Evolutionary conservation across 1,139 yeast genomes (phyloP).

Genomic region (Kurtzmaniella natalensis): DNA sequence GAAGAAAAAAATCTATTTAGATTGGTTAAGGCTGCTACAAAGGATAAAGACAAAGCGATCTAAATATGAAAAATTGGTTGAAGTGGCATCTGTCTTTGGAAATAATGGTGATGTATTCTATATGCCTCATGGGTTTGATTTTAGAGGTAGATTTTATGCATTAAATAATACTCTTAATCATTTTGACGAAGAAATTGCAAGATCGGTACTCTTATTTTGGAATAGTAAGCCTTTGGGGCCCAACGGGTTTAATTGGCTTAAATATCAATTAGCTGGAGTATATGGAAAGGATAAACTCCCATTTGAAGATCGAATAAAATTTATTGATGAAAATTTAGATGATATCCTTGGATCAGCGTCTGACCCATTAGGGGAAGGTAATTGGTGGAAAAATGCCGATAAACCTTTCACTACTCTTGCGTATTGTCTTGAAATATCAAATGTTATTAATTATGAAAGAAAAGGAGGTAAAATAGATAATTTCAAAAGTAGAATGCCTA

Average conservation of each 20-base stretch:
- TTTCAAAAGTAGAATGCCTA: constrained; percentile 32
- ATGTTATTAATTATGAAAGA: constrained; percentile 15
- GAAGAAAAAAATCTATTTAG: too few relatives aligned
- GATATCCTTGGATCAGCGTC: constrained; percentile 25
- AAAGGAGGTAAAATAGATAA: constrained; percentile 17
- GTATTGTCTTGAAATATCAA: constrained; percentile 29
- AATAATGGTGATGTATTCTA: constrained; percentile 35
- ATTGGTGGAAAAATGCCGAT: constrained; percentile 40
- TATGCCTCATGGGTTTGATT: constrained; percentile 38
- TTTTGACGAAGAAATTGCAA: constrained; percentile 32
- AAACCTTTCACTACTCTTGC: constrained; percentile 41
- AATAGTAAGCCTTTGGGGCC: constrained; percentile 31
- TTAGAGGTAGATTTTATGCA: constrained; percentile 42
- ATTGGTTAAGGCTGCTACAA: too few relatives aligned
- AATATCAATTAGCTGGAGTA: constrained; percentile 37
- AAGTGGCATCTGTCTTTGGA: constrained; percentile 21
- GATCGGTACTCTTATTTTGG: constrained; percentile 39
- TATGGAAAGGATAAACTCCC: constrained; percentile 29
- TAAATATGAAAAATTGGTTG: constrained; percentile 16
- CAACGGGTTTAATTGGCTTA: constrained; percentile 35
- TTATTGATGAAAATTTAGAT: constrained; percentile 20
- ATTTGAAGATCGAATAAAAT: constrained; percentile 21
- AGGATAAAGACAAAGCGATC: constrained; percentile 12
- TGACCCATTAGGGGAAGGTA: constrained; percentile 19
- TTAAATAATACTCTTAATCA: constrained; percentile 33